Percentiles rank a stretch among this genome's conserved stretches.
phyloP scores from a whole-genome alignment of 108 stramenopile genomes.

The Craspedostauros australis region DNA sequence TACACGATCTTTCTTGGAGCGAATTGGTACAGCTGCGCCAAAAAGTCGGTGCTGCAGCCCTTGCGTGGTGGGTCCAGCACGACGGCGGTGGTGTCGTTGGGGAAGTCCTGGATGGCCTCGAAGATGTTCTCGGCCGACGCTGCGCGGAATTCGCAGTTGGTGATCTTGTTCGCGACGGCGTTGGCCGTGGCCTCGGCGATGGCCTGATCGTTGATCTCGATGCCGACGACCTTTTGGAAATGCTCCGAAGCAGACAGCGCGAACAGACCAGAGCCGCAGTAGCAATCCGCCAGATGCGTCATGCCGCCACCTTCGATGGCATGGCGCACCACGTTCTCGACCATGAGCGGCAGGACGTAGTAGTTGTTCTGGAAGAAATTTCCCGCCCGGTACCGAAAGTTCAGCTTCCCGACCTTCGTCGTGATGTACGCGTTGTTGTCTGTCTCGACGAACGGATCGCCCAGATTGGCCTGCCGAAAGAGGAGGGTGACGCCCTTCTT shows the following conservation, averaged over 20 bases:
- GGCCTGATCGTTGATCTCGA: conserved; percentile 91
- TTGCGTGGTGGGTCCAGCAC: conserved; percentile 95
- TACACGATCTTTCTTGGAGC: conserved; percentile 86
- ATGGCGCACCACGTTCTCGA: conserved; percentile 69
- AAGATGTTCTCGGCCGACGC: conserved; percentile 92
- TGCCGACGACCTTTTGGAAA: conserved; percentile 86
- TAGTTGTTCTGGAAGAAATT: conserved; percentile 99
- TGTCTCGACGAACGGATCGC: conserved; percentile 66
- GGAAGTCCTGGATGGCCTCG: conserved; percentile 63
- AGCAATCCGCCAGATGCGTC: conserved; percentile 90
- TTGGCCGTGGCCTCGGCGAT: conserved; percentile 82
- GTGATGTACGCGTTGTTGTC: conserved; percentile 76
- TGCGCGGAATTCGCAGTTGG: conserved; percentile 76
- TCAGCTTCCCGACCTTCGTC: conserved; percentile 57
- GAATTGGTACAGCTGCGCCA: conserved; percentile 85
- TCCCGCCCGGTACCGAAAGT: conserved; percentile 85
- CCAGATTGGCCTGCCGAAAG: conserved; percentile 64
- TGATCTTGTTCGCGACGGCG: conserved; percentile 73
- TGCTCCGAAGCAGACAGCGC: conserved; percentile 59
- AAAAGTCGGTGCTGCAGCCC: conserved; percentile 88
- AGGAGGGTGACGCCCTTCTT: conserved; percentile 81
- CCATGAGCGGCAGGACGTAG: conserved; percentile 84
- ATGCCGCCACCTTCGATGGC: conserved; percentile 29
- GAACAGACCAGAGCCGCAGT: conserved; percentile 96
- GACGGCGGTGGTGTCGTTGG: conserved; percentile 80